Evolutionary conservation across 2,329 filamentous ascomycete genomes (phyloP).

Genomic region (Penicillium sp.): DNA sequence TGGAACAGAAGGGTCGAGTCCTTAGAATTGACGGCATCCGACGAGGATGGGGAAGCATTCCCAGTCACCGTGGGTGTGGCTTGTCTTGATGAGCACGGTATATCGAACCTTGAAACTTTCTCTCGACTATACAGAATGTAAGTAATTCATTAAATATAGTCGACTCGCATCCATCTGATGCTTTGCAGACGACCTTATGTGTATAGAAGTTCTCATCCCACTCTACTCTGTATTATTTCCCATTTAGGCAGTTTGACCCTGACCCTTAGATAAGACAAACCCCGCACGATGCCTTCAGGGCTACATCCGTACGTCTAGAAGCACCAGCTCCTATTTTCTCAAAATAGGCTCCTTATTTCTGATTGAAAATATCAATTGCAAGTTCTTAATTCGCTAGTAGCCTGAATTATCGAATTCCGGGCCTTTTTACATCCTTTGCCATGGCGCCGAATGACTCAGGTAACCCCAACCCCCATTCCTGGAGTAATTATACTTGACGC

Average conservation of each 20-base stretch:
- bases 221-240: not conserved
- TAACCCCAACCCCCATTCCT: not conserved
- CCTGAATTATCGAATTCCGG: not conserved
- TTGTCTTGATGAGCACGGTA: too few relatives aligned
- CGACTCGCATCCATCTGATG: too few relatives aligned
- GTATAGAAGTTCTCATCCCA: too few relatives aligned
- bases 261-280: constrained; percentile 17
- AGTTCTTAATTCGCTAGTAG: not conserved
- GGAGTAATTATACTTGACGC: not conserved
- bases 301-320: not conserved
- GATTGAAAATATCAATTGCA: not conserved
- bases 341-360: too few relatives aligned
- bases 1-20: too few relatives aligned
- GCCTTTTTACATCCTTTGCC: not conserved
- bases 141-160: too few relatives aligned
- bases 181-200: too few relatives aligned
- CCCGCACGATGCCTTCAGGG: constrained; percentile 12
- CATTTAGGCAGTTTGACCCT: constrained; percentile 9
- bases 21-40: too few relatives aligned
- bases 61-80: too few relatives aligned
- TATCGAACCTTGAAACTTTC: too few relatives aligned
- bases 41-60: too few relatives aligned
- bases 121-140: too few relatives aligned
- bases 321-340: not conserved
- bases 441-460: constrained; percentile 2